phyloP scores from a whole-genome alignment of 805 yeast species.

The Saccharomycopsis oosterbeekiorum region DNA sequence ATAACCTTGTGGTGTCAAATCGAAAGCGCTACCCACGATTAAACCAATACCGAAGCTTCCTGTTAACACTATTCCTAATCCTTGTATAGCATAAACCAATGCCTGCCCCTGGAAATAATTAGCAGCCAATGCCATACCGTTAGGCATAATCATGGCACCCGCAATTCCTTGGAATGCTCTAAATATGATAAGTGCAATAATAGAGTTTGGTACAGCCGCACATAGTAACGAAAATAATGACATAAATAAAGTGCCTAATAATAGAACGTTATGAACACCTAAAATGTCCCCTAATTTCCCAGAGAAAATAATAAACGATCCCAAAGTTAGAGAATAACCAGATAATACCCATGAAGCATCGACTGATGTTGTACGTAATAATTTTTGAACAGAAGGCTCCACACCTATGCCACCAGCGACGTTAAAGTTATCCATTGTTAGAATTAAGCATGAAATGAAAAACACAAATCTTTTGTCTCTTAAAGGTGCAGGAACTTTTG shows the following conservation, averaged over 20 bases:
- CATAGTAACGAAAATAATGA: constrained; percentile 29
- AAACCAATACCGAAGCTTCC: constrained; percentile 31
- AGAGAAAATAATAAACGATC: constrained; percentile 33
- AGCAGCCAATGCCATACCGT: constrained; percentile 28
- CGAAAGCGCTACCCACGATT: constrained; percentile 37
- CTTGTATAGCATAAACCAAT: constrained; percentile 24
- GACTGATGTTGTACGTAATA: not conserved
- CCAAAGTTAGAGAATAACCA: constrained; percentile 35
- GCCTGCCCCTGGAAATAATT: constrained; percentile 24
- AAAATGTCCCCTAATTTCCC: constrained; percentile 35
- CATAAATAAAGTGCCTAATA: constrained; percentile 35
- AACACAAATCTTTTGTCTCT: not conserved
- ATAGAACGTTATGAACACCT: constrained; percentile 22
- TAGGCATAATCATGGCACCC: constrained; percentile 34
- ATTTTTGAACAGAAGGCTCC: not conserved
- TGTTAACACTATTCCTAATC: constrained; percentile 24
- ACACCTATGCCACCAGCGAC: constrained; percentile 9
- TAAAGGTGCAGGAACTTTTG: not conserved
- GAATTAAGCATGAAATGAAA: not conserved
- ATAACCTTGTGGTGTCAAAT: constrained; percentile 30
- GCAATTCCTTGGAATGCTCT: constrained; percentile 38
- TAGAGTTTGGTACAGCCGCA: constrained; percentile 24
- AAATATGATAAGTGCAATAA: constrained; percentile 31
- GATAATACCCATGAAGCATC: constrained; percentile 31
- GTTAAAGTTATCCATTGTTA: constrained; percentile 9